phyloP scores from a whole-genome alignment of 768 basidiomycete species.

The Hirschioporus abietinus region DNA sequence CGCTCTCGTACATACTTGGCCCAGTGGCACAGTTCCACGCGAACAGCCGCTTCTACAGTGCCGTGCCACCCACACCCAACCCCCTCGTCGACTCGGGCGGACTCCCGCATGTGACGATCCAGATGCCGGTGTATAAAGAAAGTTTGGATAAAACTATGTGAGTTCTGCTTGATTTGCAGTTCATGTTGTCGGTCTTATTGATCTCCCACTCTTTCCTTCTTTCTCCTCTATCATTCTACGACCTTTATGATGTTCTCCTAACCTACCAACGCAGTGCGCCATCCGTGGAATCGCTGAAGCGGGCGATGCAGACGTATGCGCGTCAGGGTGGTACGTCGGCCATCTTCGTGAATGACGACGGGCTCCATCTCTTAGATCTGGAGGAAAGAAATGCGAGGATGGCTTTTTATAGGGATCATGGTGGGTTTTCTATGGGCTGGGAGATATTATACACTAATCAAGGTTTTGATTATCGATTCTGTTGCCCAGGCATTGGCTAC shows the following conservation, averaged over 20 bases:
- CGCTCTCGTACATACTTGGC: slow-evolving; percentile 11
- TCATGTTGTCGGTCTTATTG: not conserved
- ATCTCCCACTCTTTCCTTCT: not conserved
- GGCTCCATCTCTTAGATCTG: slow-evolving; percentile 32
- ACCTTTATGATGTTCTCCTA: slow-evolving; percentile 18
- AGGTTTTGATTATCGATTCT: not conserved
- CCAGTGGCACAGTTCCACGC: slow-evolving; percentile 23
- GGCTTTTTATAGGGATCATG: slow-evolving; percentile 68
- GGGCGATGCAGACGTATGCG: slow-evolving; percentile 32
- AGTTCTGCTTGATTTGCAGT: slow-evolving; percentile 9
- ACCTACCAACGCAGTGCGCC: slow-evolving; percentile 4
- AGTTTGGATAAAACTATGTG: slow-evolving; percentile 11
- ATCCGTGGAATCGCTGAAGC: slow-evolving; percentile 27
- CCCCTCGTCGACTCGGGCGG: slow-evolving; percentile 1
- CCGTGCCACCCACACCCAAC: slow-evolving; percentile 10
- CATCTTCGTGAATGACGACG: slow-evolving; percentile 35
- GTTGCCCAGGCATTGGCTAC: slow-evolving; percentile 55
- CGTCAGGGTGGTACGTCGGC: slow-evolving; percentile 32
- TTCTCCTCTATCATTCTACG: too few relatives aligned
- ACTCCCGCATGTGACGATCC: slow-evolving; percentile 14
- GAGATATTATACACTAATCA: too few relatives aligned
- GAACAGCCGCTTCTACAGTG: slow-evolving; percentile 23
- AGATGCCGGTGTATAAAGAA: slow-evolving; percentile 28
- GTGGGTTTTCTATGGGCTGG: too few relatives aligned
- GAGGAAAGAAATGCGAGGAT: slow-evolving; percentile 61